These are phyloP conservation scores for Malus asiatica DNA, from an alignment of 306 rosid species.

Conservation along the genomic window DNA sequence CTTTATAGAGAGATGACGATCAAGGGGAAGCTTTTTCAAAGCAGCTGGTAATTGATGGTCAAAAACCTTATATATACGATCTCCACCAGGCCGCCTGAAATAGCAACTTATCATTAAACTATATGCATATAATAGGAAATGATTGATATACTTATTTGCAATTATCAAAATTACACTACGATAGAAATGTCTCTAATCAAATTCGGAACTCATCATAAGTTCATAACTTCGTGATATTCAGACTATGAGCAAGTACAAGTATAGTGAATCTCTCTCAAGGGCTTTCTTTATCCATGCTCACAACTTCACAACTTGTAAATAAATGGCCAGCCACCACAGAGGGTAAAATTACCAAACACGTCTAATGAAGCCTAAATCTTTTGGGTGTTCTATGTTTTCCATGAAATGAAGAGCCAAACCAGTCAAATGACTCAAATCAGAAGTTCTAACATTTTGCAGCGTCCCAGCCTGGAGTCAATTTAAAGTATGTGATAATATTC, in stretches of 20 bases:
- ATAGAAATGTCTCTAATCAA: not conserved
- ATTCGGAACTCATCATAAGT: not conserved
- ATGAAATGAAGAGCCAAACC: not conserved
- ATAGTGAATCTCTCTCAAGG: not conserved
- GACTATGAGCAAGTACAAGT: not conserved
- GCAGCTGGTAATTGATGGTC: conserved; percentile 98
- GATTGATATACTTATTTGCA: not conserved
- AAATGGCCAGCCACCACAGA: not conserved
- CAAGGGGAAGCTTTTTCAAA: conserved; percentile 86
- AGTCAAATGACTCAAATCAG: not conserved
- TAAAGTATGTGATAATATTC: not conserved
- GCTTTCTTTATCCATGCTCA: not conserved
- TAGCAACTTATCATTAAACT: not conserved
- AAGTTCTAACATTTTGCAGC: not conserved
- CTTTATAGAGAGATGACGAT: conserved; percentile 80
- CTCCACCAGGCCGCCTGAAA: conserved; percentile 96
- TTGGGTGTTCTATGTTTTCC: not conserved
- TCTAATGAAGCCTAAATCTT: not conserved
- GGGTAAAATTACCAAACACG: not conserved
- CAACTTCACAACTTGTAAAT: not conserved
- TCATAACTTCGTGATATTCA: not conserved
- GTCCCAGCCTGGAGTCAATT: not conserved
- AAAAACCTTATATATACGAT: conserved; percentile 91
- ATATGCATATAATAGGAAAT: not conserved
- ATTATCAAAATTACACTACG: not conserved